A percentile compares a stretch with the other conserved stretches of the same genome.
Conservation (phyloP, 495 filamentous ascomycete genomes). For the Tuber microsphaerosporum region DNA sequence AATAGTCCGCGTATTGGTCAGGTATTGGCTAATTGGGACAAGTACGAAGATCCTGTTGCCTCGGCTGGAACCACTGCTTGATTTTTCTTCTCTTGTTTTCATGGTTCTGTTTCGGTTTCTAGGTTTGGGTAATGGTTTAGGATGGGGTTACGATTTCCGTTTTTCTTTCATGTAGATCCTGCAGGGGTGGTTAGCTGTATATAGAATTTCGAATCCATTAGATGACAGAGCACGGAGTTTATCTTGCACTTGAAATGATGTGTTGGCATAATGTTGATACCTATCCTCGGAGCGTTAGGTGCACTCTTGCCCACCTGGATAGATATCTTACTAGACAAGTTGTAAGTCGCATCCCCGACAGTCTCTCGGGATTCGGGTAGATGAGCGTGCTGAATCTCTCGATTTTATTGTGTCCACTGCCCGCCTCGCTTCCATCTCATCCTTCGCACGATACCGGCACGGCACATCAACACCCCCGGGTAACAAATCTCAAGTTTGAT, state of each 20-base stretch:
- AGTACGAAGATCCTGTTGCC: conserved; percentile 49
- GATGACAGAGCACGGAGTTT: neutral
- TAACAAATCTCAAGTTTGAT: too few species aligned
- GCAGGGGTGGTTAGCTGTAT: neutral
- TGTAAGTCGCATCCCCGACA: too few species aligned
- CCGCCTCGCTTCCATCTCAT: too few species aligned
- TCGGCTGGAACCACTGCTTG: conserved; percentile 7
- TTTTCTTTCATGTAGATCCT: neutral
- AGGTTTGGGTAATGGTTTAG: neutral
- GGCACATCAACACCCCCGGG: too few species aligned
- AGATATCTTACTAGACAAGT: too few species aligned
- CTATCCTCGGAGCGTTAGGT: too few species aligned
- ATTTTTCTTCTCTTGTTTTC: conserved; percentile 11
- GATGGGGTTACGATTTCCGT: neutral
- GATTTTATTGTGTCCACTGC: too few species aligned
- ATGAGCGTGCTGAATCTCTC: too few species aligned
- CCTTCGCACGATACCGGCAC: too few species aligned
- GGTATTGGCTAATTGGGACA: conserved; percentile 78
- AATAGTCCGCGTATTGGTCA: conserved; percentile 63
- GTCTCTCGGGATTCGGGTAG: too few species aligned
- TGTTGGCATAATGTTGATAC: neutral
- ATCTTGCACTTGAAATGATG: neutral
- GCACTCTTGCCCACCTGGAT: too few species aligned
- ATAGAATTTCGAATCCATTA: neutral
- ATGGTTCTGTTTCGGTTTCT: conserved; percentile 4